Evolutionary conservation across 129 eudicot genomes (phyloP).

Genomic region (Artemisia argyi): DNA sequence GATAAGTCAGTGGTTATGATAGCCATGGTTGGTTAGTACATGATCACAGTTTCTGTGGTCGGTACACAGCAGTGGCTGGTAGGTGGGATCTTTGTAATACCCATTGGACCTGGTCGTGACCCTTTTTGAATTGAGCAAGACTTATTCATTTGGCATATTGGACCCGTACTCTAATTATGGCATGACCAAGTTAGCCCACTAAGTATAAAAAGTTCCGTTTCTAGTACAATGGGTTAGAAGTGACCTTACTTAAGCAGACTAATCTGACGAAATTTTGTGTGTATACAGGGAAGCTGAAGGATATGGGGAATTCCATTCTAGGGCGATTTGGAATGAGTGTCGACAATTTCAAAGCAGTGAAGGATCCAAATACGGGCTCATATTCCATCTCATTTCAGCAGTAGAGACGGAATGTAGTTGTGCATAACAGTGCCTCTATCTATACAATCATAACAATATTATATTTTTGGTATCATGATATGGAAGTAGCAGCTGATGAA

Average conservation of each 20-base stretch:
- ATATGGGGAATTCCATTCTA: conserved; percentile 80
- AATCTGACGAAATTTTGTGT: conserved; percentile 4
- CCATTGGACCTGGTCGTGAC: too few species aligned
- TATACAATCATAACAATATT: not conserved
- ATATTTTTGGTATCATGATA: conserved; percentile 3
- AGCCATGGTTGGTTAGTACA: too few species aligned
- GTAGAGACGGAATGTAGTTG: conserved; percentile 26
- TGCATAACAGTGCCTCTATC: conserved; percentile 9
- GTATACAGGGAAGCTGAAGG: conserved; percentile 76
- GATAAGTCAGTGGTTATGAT: too few species aligned
- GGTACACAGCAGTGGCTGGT: too few species aligned
- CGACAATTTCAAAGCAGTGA: conserved; percentile 89
- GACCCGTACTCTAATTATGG: too few species aligned
- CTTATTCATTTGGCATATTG: too few species aligned
- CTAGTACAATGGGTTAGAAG: too few species aligned
- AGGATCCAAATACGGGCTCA: conserved; percentile 97
- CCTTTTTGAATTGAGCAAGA: too few species aligned
- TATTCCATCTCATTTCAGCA: conserved; percentile 80
- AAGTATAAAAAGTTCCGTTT: too few species aligned
- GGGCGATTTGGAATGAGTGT: conserved; percentile 98
- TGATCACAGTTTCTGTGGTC: too few species aligned
- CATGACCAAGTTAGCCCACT: too few species aligned
- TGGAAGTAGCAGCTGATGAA: not conserved
- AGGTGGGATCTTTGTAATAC: too few species aligned
- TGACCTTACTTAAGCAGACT: not conserved